phyloP scores from a whole-genome alignment of 495 filamentous ascomycete genomes.

The Tuber magnatum region DNA sequence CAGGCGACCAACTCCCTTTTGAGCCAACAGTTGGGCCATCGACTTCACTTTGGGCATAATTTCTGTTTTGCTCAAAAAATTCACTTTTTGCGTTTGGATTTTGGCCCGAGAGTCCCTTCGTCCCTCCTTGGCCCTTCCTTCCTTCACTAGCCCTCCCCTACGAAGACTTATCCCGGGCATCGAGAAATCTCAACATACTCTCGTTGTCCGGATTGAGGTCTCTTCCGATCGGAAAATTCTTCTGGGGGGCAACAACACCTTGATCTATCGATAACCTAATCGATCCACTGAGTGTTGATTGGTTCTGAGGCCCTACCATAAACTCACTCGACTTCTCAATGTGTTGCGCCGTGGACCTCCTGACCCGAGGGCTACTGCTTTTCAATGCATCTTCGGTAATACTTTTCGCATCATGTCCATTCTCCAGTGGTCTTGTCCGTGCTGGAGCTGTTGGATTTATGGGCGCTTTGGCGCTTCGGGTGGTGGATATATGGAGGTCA shows the following conservation, averaged over 20 bases:
- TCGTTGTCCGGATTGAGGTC: background rate
- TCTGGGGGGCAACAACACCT: background rate
- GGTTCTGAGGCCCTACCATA: background rate
- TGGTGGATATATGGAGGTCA: conserved; percentile 25
- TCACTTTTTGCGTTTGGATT: background rate
- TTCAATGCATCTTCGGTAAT: conserved; percentile 35
- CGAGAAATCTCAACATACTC: background rate
- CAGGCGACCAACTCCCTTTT: background rate
- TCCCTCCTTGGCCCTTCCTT: background rate
- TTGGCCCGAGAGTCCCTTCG: background rate
- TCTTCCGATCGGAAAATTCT: background rate
- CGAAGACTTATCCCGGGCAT: background rate
- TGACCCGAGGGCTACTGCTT: conserved; percentile 34
- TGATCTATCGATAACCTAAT: background rate
- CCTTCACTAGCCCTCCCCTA: background rate
- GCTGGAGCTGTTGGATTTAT: conserved; percentile 17
- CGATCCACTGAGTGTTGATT: background rate
- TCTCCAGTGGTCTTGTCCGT: conserved; percentile 18
- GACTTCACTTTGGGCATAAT: background rate
- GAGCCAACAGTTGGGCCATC: background rate
- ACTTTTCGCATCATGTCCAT: conserved; percentile 26
- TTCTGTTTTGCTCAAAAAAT: background rate
- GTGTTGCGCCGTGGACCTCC: conserved; percentile 35
- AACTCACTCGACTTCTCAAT: conserved; percentile 15
- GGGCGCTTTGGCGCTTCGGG: conserved; percentile 23